phyloP scores from a whole-genome alignment of 2,329 filamentous ascomycete species.

The Fusarium nematophilum region DNA sequence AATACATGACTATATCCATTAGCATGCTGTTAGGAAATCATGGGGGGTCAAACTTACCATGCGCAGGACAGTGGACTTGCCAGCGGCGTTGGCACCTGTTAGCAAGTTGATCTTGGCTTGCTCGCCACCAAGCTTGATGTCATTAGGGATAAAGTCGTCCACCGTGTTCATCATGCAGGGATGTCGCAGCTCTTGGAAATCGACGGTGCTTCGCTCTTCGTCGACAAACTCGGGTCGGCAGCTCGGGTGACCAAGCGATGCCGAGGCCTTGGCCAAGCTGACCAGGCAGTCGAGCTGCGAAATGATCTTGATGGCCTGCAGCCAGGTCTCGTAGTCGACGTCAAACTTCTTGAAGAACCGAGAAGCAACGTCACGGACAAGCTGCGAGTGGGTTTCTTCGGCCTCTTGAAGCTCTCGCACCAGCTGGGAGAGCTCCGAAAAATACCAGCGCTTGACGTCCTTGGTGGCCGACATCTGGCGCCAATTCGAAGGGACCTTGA shows the following conservation, averaged over 20 bases:
- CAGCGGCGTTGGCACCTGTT: slow-evolving; percentile 95
- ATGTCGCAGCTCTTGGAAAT: slow-evolving; percentile 92
- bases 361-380: slow-evolving; percentile 85
- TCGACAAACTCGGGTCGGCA: slow-evolving; percentile 92
- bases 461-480: slow-evolving; percentile 96
- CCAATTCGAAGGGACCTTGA: slow-evolving; percentile 90
- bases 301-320: slow-evolving; percentile 88
- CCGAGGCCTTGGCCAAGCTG: slow-evolving; percentile 89
- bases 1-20: slow-evolving; percentile 77
- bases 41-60: slow-evolving; percentile 72
- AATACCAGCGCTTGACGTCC: slow-evolving; percentile 94
- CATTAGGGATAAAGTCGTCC: slow-evolving; percentile 96
- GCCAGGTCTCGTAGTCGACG: slow-evolving; percentile 84
- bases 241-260: slow-evolving; percentile 83
- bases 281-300: slow-evolving; percentile 95
- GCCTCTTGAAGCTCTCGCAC: slow-evolving; percentile 92
- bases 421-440: slow-evolving; percentile 81
- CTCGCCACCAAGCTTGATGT: slow-evolving; percentile 86
- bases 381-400: slow-evolving; percentile 91
- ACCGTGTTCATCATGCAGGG: slow-evolving; percentile 93
- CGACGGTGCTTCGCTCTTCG: slow-evolving; percentile 84
- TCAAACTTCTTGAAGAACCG: slow-evolving; percentile 92
- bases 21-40: not conserved
- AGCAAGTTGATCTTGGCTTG: slow-evolving; percentile 87
- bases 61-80: slow-evolving; percentile 94